Evolutionary conservation across 2,329 filamentous ascomycete genomes (phyloP).

Genomic region (Alternaria infectoria): DNA sequence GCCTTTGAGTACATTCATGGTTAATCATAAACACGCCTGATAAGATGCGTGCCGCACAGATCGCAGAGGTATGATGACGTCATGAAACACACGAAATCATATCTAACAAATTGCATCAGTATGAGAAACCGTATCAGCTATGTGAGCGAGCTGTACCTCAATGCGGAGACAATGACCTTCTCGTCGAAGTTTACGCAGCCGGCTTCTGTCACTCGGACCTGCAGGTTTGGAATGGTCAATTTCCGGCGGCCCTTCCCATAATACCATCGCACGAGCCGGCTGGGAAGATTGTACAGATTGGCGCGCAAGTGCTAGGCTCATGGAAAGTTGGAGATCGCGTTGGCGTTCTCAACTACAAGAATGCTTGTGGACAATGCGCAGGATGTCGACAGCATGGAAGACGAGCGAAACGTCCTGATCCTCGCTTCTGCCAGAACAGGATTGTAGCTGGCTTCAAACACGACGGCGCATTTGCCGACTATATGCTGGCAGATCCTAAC

Average conservation of each 20-base stretch:
- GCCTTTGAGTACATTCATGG: not conserved
- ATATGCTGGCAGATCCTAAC: conserved; percentile 40
- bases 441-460: conserved; percentile 40
- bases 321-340: conserved; percentile 42
- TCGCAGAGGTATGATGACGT: conserved; percentile 22
- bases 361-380: conserved; percentile 29
- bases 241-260: conserved; percentile 31
- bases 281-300: conserved; percentile 36
- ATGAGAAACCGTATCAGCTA: conserved; percentile 24
- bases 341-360: conserved; percentile 35
- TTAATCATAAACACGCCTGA: not conserved
- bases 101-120: conserved; percentile 7
- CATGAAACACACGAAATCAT: not conserved
- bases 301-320: conserved; percentile 28
- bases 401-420: conserved; percentile 23
- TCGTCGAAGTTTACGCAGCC: conserved; percentile 30
- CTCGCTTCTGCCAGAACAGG: conserved; percentile 36
- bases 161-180: conserved; percentile 28
- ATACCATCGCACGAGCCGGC: conserved; percentile 45
- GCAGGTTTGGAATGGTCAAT: conserved; percentile 34
- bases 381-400: conserved; percentile 24
- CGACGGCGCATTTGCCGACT: conserved; percentile 42
- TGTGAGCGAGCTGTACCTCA: conserved; percentile 19
- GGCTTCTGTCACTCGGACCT: conserved; percentile 39
- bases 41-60: conserved; percentile 29